These are phyloP conservation scores for Pseudohalonectria lignicola DNA, from an alignment of 2,329 filamentous ascomycete species.

Conservation along the genomic window DNA sequence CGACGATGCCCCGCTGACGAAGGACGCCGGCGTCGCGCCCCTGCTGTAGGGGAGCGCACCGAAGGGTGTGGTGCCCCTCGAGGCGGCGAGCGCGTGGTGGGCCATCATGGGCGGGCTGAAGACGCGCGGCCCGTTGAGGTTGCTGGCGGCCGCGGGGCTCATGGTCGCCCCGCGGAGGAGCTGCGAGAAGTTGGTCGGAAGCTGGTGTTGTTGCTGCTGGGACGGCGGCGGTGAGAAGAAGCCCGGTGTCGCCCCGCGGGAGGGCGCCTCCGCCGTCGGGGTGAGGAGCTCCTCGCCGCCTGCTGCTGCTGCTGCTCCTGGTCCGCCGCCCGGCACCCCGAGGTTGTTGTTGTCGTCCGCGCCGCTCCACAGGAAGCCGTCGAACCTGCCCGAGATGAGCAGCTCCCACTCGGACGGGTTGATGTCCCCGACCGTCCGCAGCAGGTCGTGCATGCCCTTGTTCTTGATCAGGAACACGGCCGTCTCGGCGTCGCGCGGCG, in stretches of 20 bases:
- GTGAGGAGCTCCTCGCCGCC: conserved; percentile 44
- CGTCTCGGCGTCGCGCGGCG: conserved; percentile 75
- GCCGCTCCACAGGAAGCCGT: conserved; percentile 90
- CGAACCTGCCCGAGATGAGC: conserved; percentile 83
- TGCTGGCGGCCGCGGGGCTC: too few relatives aligned
- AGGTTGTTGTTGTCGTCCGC: conserved; percentile 48
- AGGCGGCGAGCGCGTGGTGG: conserved; percentile 35
- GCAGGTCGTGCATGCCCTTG: conserved; percentile 69
- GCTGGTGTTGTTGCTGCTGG: too few relatives aligned
- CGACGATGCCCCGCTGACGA: conserved; percentile 34
- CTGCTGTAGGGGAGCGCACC: too few relatives aligned
- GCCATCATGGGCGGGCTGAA: conserved; percentile 26
- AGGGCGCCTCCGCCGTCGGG: conserved; percentile 29
- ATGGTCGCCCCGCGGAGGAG: too few relatives aligned
- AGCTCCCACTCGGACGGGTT: conserved; percentile 95
- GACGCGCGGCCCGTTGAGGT: background rate
- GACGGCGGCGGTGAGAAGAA: conserved; percentile 26
- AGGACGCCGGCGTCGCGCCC: conserved; percentile 35
- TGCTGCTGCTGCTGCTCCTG: too few relatives aligned
- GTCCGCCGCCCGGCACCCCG: too few relatives aligned
- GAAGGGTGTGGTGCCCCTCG: conserved; percentile 44
- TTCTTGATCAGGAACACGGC: conserved; percentile 81
- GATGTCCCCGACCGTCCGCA: conserved; percentile 79
- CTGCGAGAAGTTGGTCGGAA: too few relatives aligned
- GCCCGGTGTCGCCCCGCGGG: conserved; percentile 43